phyloP scores from a whole-genome alignment of 129 eudicot genomes.

The Lactuca saligna region DNA sequence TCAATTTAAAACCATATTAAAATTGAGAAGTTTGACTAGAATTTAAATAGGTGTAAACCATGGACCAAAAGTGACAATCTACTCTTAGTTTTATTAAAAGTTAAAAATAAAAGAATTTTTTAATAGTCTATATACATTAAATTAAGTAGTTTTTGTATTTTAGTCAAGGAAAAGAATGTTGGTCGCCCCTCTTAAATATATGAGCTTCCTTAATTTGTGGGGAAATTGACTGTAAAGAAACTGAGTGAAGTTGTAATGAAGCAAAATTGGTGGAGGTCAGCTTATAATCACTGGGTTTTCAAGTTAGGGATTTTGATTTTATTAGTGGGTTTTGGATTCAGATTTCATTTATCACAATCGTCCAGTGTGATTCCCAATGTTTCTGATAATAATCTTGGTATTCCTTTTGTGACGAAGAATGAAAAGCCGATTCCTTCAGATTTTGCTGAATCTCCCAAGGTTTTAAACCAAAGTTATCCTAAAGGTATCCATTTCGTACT shows the following conservation, averaged over 20 bases:
- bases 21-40: too few species aligned
- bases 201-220: slow-evolving; percentile 1
- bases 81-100: too few species aligned
- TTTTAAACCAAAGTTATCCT: slow-evolving; percentile 24
- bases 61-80: too few species aligned
- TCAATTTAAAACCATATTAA: too few species aligned
- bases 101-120: too few species aligned
- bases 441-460: slow-evolving; percentile 23
- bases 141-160: too few species aligned
- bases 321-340: slow-evolving; percentile 59
- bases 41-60: too few species aligned
- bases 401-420: slow-evolving; percentile 38
- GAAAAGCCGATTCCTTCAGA: slow-evolving; percentile 15
- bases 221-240: slow-evolving; percentile 1
- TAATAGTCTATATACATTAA: too few species aligned
- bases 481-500: slow-evolving; percentile 30
- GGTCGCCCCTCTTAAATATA: neutral
- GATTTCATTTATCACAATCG: slow-evolving; percentile 45
- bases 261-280: slow-evolving; percentile 42
- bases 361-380: slow-evolving; percentile 41
- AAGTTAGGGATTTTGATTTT: slow-evolving; percentile 55
- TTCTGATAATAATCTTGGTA: slow-evolving; percentile 14
- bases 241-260: slow-evolving; percentile 30
- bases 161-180: too few species aligned
- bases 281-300: slow-evolving; percentile 45